Percentiles rank a stretch among this genome's conserved stretches.
Conservation (phyloP, 2,329 filamentous ascomycete genomes). For the Aaosphaeria arxii region DNA sequence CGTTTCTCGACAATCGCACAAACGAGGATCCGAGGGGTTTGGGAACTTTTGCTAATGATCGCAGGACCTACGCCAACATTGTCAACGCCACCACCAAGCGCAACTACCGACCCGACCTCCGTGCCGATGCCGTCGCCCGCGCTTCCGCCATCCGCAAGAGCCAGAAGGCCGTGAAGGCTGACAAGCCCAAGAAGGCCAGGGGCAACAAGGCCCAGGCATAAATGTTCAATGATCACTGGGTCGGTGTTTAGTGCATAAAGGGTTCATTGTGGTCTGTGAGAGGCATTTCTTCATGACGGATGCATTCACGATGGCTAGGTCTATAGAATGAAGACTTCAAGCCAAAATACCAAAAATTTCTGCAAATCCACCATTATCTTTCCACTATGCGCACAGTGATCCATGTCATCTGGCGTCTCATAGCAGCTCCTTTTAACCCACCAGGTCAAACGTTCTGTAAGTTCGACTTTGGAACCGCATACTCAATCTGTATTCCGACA, state of each 20-base stretch:
- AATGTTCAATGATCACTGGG: slow-evolving; percentile 4
- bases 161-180: slow-evolving; percentile 75
- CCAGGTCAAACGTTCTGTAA: too few species aligned
- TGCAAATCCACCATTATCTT: too few species aligned
- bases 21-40: neutral
- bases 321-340: slow-evolving; percentile 7
- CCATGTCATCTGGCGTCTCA: too few species aligned
- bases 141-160: slow-evolving; percentile 80
- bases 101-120: slow-evolving; percentile 66
- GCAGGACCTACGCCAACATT: slow-evolving; percentile 79
- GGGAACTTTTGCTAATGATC: neutral
- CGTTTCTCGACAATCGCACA: slow-evolving; percentile 38
- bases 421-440: too few species aligned
- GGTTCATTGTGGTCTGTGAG: neutral
- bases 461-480: too few species aligned
- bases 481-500: too few species aligned
- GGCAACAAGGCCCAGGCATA: slow-evolving; percentile 20
- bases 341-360: neutral
- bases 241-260: slow-evolving; percentile 2
- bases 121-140: slow-evolving; percentile 71
- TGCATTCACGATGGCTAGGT: slow-evolving; percentile 7
- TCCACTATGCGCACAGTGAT: too few species aligned
- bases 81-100: slow-evolving; percentile 79
- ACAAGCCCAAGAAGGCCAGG: slow-evolving; percentile 50
- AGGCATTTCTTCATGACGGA: neutral